Percentiles rank a stretch among this genome's conserved stretches.
Conservation (phyloP, 2,329 filamentous ascomycete genomes). For the Xylariales sp. region DNA sequence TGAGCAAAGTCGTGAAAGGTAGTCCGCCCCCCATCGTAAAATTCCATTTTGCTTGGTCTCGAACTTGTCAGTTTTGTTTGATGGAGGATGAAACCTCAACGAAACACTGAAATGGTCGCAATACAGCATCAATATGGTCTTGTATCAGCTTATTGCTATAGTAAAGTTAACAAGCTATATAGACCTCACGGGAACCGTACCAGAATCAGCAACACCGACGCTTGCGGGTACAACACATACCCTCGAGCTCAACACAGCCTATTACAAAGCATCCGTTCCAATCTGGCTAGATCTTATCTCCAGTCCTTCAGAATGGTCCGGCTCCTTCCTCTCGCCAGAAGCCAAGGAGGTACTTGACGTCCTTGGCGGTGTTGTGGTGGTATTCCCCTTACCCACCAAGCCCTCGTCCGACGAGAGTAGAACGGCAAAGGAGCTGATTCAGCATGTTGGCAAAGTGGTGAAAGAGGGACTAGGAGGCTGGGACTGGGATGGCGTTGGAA, state of each 20-base stretch:
- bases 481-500: conserved; percentile 59
- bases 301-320: conserved; percentile 48
- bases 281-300: conserved; percentile 63
- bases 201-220: conserved; percentile 32
- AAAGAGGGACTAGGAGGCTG: conserved; percentile 54
- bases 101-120: too few species aligned
- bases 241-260: conserved; percentile 50
- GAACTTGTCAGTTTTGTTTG: too few species aligned
- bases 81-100: too few species aligned
- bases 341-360: conserved; percentile 58
- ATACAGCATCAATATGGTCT: too few species aligned
- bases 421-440: conserved; percentile 38
- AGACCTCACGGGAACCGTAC: conserved; percentile 50
- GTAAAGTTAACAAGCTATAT: too few species aligned
- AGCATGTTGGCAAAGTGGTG: conserved; percentile 50
- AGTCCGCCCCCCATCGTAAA: background rate
- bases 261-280: conserved; percentile 57
- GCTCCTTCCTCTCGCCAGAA: conserved; percentile 54
- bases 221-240: conserved; percentile 58
- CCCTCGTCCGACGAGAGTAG: conserved; percentile 17
- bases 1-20: conserved; percentile 53
- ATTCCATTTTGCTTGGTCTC: too few species aligned
- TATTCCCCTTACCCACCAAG: conserved; percentile 39
- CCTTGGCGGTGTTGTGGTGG: conserved; percentile 55
- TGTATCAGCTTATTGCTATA: too few species aligned